Percentiles rank a stretch among this genome's conserved stretches.
Conservation (phyloP, 1,139 yeast genomes). For the Geotrichum reessii region DNA sequence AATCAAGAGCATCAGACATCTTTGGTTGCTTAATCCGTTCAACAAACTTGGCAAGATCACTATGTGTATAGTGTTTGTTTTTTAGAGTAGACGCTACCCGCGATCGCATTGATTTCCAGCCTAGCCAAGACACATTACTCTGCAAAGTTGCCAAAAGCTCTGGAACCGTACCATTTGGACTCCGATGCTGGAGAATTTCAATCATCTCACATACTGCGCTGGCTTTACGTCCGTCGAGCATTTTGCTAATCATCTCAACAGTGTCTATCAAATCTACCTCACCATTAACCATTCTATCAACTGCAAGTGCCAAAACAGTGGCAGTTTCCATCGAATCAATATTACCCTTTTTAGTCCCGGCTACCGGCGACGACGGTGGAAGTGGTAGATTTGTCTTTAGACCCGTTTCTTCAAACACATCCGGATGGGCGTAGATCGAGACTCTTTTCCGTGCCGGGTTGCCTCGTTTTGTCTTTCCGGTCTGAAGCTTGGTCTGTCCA, state of each 20-base stretch:
- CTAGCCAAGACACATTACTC: neutral
- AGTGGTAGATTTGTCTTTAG: neutral
- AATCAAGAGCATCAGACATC: slow-evolving; percentile 23
- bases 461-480: neutral
- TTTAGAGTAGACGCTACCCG: slow-evolving; percentile 10
- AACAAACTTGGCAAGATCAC: slow-evolving; percentile 25
- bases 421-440: neutral
- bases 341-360: neutral
- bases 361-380: neutral
- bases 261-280: neutral
- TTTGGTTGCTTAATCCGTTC: slow-evolving; percentile 24
- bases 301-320: slow-evolving; percentile 7
- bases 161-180: neutral
- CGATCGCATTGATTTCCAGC: neutral
- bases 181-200: neutral
- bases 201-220: neutral
- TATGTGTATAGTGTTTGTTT: slow-evolving; percentile 20
- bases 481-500: neutral
- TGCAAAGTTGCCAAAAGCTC: neutral
- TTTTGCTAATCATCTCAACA: neutral
- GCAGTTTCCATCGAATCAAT: slow-evolving; percentile 7
- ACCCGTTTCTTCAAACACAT: neutral
- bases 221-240: neutral
- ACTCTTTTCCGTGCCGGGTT: slow-evolving; percentile 1
- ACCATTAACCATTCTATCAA: neutral